These are phyloP conservation scores for Kalanchoe fedtschenkoi DNA, from an alignment of 164 flowering plant genomes.

Conservation along the genomic window DNA sequence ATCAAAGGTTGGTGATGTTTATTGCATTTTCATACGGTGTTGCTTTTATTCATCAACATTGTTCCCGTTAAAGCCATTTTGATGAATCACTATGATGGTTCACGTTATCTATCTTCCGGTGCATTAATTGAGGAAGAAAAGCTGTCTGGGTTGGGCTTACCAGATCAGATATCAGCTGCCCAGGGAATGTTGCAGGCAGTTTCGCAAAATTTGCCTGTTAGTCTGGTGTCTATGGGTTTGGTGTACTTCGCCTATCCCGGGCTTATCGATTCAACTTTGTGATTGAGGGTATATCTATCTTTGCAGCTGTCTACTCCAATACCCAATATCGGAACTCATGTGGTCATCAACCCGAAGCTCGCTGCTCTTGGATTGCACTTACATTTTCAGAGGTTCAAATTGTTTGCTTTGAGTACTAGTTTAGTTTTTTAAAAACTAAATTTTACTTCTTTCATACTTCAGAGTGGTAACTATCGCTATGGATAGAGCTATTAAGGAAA, in stretches of 20 bases:
- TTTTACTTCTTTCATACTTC: conserved; percentile 12
- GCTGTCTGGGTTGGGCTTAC: conserved; percentile 47
- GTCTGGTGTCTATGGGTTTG: conserved; percentile 38
- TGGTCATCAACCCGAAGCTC: conserved; percentile 70
- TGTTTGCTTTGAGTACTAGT: conserved; percentile 7
- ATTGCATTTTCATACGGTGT: not conserved
- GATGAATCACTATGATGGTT: conserved; percentile 42
- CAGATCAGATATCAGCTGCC: conserved; percentile 73
- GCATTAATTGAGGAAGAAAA: conserved; percentile 71
- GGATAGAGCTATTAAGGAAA: conserved; percentile 90
- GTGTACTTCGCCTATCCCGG: not conserved
- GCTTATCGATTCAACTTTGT: conserved; percentile 2
- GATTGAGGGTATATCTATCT: conserved; percentile 8
- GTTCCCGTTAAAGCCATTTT: conserved; percentile 11
- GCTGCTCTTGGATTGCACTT: conserved; percentile 52
- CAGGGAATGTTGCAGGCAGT: conserved; percentile 57
- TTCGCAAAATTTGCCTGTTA: conserved; percentile 47
- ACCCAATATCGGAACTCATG: conserved; percentile 68
- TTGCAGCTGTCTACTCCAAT: conserved; percentile 59
- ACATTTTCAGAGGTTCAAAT: conserved; percentile 75
- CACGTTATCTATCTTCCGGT: conserved; percentile 58
- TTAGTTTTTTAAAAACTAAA: not conserved
- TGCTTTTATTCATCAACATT: not conserved
- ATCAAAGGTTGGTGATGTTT: conserved; percentile 43
- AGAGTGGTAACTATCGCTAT: conserved; percentile 81